These are phyloP conservation scores for Hyparrhenia diplandra DNA, from an alignment of 176 grass and related monocot genomes.

Conservation along the genomic window DNA sequence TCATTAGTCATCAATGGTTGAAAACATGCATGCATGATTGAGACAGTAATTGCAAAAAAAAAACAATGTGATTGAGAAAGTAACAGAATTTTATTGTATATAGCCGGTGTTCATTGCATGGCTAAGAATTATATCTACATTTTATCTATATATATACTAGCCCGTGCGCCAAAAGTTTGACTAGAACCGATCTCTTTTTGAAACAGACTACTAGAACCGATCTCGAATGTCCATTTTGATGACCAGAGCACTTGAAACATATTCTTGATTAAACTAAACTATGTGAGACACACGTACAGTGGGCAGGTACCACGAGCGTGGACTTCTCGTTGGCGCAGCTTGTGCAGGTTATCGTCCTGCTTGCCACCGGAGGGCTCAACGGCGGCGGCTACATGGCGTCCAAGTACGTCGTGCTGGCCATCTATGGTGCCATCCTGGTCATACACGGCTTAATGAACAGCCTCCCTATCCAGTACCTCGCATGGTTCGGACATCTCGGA, in stretches of 20 bases:
- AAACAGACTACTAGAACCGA: no score
- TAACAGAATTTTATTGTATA: no score
- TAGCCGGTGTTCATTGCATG: no score
- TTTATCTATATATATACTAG: no score
- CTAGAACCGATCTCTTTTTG: no score
- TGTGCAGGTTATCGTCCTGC: constrained; percentile 69
- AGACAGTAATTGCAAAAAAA: no score
- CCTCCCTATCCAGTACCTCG: constrained; percentile 54
- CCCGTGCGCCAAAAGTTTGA: background rate
- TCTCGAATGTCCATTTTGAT: background rate
- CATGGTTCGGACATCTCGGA: constrained; percentile 52
- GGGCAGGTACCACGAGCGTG: constrained; percentile 53
- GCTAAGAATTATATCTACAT: no score
- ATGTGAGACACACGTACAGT: constrained; percentile 7
- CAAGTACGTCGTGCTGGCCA: constrained; percentile 58
- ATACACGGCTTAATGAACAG: constrained; percentile 69
- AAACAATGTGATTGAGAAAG: no score
- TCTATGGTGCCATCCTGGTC: constrained; percentile 46
- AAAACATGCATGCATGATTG: no score
- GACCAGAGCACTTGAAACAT: background rate
- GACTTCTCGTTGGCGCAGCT: constrained; percentile 74
- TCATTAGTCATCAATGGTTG: no score
- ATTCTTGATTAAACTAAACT: background rate
- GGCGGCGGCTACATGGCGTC: constrained; percentile 72
- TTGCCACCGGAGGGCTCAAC: constrained; percentile 56